These are phyloP conservation scores for Pichia sp. DNA, from an alignment of 1,139 yeast species.

Conservation along the genomic window DNA sequence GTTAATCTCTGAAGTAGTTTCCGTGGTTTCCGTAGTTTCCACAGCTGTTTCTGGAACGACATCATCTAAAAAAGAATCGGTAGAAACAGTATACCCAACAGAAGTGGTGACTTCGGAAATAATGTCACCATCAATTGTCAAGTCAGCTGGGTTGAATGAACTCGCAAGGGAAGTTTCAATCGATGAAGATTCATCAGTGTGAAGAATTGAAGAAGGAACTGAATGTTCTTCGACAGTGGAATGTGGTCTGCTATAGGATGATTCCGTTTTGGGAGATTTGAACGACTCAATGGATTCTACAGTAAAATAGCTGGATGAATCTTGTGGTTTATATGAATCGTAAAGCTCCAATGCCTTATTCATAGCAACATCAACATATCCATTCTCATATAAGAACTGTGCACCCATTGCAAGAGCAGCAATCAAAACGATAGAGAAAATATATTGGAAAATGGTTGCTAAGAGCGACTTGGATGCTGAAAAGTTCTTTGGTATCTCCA, in stretches of 20 bases:
- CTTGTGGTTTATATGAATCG: slow-evolving; percentile 29
- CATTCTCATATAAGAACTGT: slow-evolving; percentile 34
- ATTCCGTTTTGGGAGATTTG: slow-evolving; percentile 1
- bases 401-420: slow-evolving; percentile 31
- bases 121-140: slow-evolving; percentile 9
- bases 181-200: no score
- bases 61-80: background rate
- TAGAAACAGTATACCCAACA: slow-evolving; percentile 1
- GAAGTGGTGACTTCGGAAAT: slow-evolving; percentile 3
- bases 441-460: slow-evolving; percentile 38
- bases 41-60: background rate
- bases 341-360: slow-evolving; percentile 38
- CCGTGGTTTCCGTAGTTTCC: background rate
- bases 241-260: no score
- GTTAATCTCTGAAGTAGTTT: background rate
- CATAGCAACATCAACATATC: slow-evolving; percentile 25
- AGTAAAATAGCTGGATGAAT: slow-evolving; percentile 30
- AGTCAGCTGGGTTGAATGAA: background rate
- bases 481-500: slow-evolving; percentile 50
- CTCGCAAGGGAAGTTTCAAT: no score
- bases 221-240: no score
- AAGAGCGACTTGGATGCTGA: slow-evolving; percentile 40
- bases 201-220: no score
- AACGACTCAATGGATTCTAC: slow-evolving; percentile 25
- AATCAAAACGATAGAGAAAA: slow-evolving; percentile 40